Evolutionary conservation across 768 basidiomycete species (phyloP).

Genomic region (Neoboletus subvelutipes): DNA sequence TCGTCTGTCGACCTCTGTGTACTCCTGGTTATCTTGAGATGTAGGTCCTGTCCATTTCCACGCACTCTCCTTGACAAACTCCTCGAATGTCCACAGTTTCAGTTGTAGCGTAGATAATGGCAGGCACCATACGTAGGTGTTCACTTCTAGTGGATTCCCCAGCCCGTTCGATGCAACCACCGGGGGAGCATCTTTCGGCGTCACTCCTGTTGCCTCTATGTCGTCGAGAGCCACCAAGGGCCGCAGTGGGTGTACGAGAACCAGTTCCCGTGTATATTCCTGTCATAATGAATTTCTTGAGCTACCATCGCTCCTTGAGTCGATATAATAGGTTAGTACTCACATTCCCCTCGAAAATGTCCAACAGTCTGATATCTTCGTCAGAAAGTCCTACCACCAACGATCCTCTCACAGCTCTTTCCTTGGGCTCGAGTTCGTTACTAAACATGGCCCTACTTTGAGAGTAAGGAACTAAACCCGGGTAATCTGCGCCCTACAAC

Average conservation of each 20-base stretch:
- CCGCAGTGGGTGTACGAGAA: constrained; percentile 57
- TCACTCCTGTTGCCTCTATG: constrained; percentile 22
- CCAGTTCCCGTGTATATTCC: constrained; percentile 68
- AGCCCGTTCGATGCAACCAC: constrained; percentile 40
- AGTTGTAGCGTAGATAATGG: constrained; percentile 46
- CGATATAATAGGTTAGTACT: constrained; percentile 21
- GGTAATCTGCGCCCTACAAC: constrained; percentile 69
- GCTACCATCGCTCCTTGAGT: not conserved
- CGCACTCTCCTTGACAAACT: constrained; percentile 73
- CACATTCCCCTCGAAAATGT: constrained; percentile 81
- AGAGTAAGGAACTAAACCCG: constrained; percentile 68
- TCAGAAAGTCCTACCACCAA: constrained; percentile 70
- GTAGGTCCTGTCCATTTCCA: constrained; percentile 70
- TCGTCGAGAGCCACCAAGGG: constrained; percentile 36
- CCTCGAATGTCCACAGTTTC: constrained; percentile 77
- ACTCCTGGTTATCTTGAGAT: constrained; percentile 38
- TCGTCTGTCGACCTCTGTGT: constrained; percentile 53
- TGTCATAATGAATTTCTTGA: constrained; percentile 29
- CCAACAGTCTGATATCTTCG: constrained; percentile 64
- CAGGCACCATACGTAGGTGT: constrained; percentile 72
- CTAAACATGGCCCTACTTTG: constrained; percentile 48
- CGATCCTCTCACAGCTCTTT: constrained; percentile 74
- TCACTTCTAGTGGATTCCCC: constrained; percentile 41
- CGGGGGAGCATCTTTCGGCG: constrained; percentile 44
- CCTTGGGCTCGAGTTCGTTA: constrained; percentile 53